Percentiles rank a stretch among this genome's conserved stretches.
phyloP scores from a whole-genome alignment of 1,139 yeast species.

The Yamadazyma dendronema region DNA sequence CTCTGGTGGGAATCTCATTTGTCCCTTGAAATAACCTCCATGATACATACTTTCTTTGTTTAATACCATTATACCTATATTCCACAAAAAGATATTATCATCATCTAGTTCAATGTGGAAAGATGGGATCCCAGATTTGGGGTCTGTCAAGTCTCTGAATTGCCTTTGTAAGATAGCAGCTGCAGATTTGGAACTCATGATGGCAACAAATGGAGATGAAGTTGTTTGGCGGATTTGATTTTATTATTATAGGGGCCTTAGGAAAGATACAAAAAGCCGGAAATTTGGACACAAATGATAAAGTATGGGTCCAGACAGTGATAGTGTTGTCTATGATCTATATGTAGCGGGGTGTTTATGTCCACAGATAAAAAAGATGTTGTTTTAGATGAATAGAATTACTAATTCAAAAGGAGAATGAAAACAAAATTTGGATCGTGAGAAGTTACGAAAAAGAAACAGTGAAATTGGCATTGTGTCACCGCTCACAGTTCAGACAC shows the following conservation, averaged over 20 bases:
- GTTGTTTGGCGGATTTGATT: neutral
- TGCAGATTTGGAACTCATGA: slow-evolving; percentile 52
- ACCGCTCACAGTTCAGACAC: too few relatives aligned
- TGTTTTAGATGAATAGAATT: too few relatives aligned
- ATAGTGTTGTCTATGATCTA: neutral
- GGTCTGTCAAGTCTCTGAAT: slow-evolving; percentile 89
- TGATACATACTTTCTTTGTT: slow-evolving; percentile 88
- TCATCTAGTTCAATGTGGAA: slow-evolving; percentile 86
- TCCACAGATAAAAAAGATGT: neutral
- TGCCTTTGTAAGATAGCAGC: slow-evolving; percentile 91
- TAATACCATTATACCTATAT: slow-evolving; percentile 88
- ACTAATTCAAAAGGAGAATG: slow-evolving; percentile 7
- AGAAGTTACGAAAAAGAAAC: slow-evolving; percentile 5
- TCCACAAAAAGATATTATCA: slow-evolving; percentile 90
- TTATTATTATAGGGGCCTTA: neutral
- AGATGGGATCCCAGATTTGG: slow-evolving; percentile 87
- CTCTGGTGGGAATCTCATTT: slow-evolving; percentile 88
- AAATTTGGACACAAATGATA: too few relatives aligned
- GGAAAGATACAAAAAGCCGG: neutral
- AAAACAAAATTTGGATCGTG: slow-evolving; percentile 5
- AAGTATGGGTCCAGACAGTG: too few relatives aligned
- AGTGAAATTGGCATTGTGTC: slow-evolving; percentile 1
- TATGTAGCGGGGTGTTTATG: too few relatives aligned
- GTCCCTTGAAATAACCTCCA: slow-evolving; percentile 95
- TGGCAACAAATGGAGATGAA: too few relatives aligned